phyloP scores from a whole-genome alignment of 768 basidiomycete species.

The Naganishia antarctica region DNA sequence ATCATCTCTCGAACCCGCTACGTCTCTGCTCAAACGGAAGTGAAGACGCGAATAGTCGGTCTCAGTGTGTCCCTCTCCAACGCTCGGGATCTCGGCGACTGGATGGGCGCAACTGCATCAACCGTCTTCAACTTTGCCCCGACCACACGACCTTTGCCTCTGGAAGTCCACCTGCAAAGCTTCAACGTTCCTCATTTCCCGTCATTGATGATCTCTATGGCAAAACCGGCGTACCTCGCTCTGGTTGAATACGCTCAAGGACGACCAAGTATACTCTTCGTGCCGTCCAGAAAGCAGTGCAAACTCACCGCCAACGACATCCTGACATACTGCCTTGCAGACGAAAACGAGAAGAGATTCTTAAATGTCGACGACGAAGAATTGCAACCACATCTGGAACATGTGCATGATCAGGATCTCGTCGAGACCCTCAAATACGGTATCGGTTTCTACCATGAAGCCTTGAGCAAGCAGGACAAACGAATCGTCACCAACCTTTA shows the following conservation, averaged over 20 bases:
- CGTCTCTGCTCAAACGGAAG: slow-evolving; percentile 86
- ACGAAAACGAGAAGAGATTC: slow-evolving; percentile 78
- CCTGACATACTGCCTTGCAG: slow-evolving; percentile 78
- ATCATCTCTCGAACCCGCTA: slow-evolving; percentile 94
- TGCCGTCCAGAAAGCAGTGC: slow-evolving; percentile 87
- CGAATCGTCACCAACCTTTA: slow-evolving; percentile 87
- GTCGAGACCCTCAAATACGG: slow-evolving; percentile 80
- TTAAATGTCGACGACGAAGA: slow-evolving; percentile 79
- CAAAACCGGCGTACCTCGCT: slow-evolving; percentile 92
- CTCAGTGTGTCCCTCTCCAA: slow-evolving; percentile 93
- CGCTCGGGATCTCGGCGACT: slow-evolving; percentile 90
- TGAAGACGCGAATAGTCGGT: slow-evolving; percentile 88
- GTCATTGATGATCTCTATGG: slow-evolving; percentile 97
- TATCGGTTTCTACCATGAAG: slow-evolving; percentile 93
- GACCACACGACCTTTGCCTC: slow-evolving; percentile 88
- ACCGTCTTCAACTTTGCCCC: slow-evolving; percentile 98
- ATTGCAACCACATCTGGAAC: slow-evolving; percentile 80
- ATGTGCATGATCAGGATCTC: slow-evolving; percentile 68
- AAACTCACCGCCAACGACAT: slow-evolving; percentile 89
- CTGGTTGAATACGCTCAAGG: slow-evolving; percentile 78
- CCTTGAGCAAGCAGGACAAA: slow-evolving; percentile 84
- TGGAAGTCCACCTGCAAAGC: slow-evolving; percentile 95
- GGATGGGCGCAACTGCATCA: slow-evolving; percentile 91
- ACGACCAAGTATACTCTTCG: slow-evolving; percentile 86
- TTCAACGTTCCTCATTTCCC: slow-evolving; percentile 98